Evolutionary conservation across 345 rosid genomes (phyloP).

Genomic region (Rhodamnia argentea): DNA sequence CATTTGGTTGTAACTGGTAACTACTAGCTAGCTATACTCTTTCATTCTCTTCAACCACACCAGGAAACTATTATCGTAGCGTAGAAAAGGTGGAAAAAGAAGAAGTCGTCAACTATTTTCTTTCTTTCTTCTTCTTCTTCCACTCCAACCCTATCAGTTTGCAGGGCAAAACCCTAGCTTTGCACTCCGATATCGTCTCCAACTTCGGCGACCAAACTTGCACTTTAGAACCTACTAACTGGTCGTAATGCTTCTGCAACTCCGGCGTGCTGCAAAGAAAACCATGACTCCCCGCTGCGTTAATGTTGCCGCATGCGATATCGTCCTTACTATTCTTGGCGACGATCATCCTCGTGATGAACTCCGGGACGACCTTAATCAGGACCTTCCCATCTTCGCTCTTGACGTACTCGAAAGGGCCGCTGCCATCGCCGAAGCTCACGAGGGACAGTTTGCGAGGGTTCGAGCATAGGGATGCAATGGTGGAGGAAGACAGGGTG

Average conservation of each 20-base stretch:
- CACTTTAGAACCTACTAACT: constrained; percentile 55
- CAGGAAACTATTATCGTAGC: background rate
- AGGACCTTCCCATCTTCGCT: constrained; percentile 35
- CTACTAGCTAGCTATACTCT: background rate
- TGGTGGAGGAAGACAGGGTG: constrained; percentile 16
- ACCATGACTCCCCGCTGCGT: background rate
- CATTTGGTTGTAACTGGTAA: background rate
- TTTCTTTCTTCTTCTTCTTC: constrained; percentile 27
- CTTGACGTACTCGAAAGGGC: constrained; percentile 19
- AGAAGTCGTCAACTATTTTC: background rate
- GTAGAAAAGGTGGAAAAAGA: background rate
- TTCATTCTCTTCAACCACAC: background rate
- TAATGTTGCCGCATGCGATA: background rate
- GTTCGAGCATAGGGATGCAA: constrained; percentile 12
- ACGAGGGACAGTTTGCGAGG: constrained; percentile 1
- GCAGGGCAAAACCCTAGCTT: constrained; percentile 60
- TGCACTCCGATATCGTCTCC: constrained; percentile 68
- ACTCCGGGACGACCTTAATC: constrained; percentile 49
- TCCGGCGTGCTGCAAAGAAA: constrained; percentile 85
- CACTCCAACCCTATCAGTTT: constrained; percentile 42
- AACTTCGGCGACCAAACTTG: constrained; percentile 83
- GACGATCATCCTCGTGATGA: constrained; percentile 29
- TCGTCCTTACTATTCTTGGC: background rate
- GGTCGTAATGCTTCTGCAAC: constrained; percentile 76
- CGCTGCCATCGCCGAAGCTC: constrained; percentile 5